Evolutionary conservation across 2,329 filamentous ascomycete species (phyloP), one percentile per base, ranked within the genome.

Genomic region (Sarocladium brachiariae): DNA sequence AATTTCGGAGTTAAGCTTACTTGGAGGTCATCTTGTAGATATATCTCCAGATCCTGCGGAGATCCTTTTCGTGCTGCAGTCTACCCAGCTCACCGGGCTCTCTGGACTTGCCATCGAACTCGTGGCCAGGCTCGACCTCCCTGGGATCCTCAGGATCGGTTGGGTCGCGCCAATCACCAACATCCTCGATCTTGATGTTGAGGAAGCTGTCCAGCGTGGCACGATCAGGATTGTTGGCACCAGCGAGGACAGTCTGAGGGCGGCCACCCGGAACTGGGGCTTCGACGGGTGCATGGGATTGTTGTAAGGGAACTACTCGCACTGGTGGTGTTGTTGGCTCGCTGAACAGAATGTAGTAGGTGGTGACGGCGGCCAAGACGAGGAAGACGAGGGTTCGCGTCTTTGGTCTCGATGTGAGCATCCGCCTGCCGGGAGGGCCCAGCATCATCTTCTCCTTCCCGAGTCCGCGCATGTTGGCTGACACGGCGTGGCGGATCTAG

Each of bases 261-360:
- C 43, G 43, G 2, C 27, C 35, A 16, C 25, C 30, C 4, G 19
- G 19, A 33, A 47, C 27, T 31, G 30, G 30, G 10, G 46, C 30
- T 21, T 49, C 46, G 49, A 53, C 10, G 50, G 41, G 50, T 39
- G 33, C 46, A 52, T 57, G 51, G 24, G 54, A 53, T 13, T 57
- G 53, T 41, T 57, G 53, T 41, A 63, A 65, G 2, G 66, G 66
- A 9, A 70, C 67, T 19, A 68, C 64, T 46, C 61, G 67, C 34
- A 69, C 59, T 19, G 56, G 60, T 9, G 63, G 58, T 13, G 58
- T 54, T 13, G 58, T 54, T 13, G 67, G 63, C 18, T 62, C 63
- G 53, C 65, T 68, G 51, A 73, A 66, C 18, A 74, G 54, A 38
- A 75, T 55, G 57, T 69, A 72, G 56, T 74, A 76, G 30, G 72